Evolutionary conservation across 2,329 filamentous ascomycete genomes (phyloP).

Genomic region (Fusarium neocosmosporiellum): DNA sequence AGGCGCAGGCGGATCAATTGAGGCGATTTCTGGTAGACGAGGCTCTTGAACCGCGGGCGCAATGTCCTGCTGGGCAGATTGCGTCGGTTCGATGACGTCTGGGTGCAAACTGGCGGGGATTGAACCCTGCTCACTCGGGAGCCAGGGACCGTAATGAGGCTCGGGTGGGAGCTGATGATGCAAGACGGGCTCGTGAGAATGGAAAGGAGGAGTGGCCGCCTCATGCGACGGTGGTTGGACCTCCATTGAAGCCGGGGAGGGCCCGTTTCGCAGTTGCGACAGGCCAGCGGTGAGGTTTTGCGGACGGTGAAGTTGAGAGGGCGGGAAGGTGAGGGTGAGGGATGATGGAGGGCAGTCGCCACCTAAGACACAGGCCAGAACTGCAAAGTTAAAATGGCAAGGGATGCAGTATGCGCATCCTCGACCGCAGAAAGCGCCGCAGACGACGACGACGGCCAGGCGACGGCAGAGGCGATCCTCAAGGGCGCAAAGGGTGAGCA

Average conservation of each 20-base stretch:
- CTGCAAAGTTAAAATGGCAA: slow-evolving; percentile 9
- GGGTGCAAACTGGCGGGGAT: slow-evolving; percentile 27
- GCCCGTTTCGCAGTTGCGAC: slow-evolving; percentile 34
- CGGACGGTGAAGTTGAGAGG: slow-evolving; percentile 12
- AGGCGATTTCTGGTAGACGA: neutral
- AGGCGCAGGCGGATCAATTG: slow-evolving; percentile 9
- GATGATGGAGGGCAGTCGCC: slow-evolving; percentile 31
- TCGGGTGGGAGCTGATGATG: slow-evolving; percentile 10
- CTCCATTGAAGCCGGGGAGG: slow-evolving; percentile 36
- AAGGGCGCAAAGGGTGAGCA: neutral
- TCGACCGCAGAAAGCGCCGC: slow-evolving; percentile 1
- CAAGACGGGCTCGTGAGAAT: slow-evolving; percentile 23
- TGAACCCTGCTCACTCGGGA: slow-evolving; percentile 26
- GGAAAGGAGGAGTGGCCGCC: slow-evolving; percentile 12
- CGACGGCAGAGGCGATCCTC: slow-evolving; percentile 1
- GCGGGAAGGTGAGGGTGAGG: slow-evolving; percentile 29
- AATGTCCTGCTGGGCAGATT: slow-evolving; percentile 16
- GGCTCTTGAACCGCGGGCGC: slow-evolving; percentile 3
- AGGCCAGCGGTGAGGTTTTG: slow-evolving; percentile 15
- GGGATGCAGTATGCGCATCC: slow-evolving; percentile 20
- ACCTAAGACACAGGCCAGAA: slow-evolving; percentile 31
- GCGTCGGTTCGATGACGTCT: slow-evolving; percentile 34
- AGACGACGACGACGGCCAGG: neutral
- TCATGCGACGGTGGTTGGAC: slow-evolving; percentile 29
- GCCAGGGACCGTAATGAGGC: slow-evolving; percentile 15